A percentile compares a stretch with the other conserved stretches of the same genome.
phyloP scores from a whole-genome alignment of 179 eudicot species.

The Vitellaria paradoxa region DNA sequence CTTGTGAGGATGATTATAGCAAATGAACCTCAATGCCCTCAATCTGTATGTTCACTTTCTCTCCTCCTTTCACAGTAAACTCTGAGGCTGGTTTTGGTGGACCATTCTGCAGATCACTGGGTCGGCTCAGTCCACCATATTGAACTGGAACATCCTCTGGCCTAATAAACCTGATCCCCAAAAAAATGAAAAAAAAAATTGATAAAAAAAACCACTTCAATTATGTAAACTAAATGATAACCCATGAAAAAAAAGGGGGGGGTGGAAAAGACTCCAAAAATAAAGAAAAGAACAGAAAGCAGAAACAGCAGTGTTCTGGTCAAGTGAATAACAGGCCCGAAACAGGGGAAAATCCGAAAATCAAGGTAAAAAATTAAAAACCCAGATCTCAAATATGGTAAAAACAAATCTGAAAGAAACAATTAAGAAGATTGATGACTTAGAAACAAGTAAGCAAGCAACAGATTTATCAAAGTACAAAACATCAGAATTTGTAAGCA shows the following conservation, averaged over 20 bases:
- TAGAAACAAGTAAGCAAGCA: too few relatives aligned
- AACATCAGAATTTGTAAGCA: too few relatives aligned
- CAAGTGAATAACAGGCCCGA: too few relatives aligned
- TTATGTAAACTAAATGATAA: not conserved
- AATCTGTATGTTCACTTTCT: constrained; percentile 91
- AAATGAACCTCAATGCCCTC: constrained; percentile 89
- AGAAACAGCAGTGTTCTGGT: too few relatives aligned
- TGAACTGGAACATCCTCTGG: constrained; percentile 94
- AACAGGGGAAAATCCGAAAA: not conserved
- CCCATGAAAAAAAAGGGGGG: not conserved
- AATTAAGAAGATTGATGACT: not conserved
- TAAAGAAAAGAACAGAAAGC: not conserved
- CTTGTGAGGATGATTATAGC: not conserved
- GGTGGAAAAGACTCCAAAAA: too few relatives aligned
- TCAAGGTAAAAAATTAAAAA: not conserved
- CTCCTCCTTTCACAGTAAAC: constrained; percentile 89
- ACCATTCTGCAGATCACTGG: constrained; percentile 60
- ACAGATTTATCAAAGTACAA: too few relatives aligned
- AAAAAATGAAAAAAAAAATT: too few relatives aligned
- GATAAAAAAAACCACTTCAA: not conserved
- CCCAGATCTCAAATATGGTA: not conserved
- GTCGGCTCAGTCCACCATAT: constrained; percentile 87
- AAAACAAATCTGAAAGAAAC: not conserved
- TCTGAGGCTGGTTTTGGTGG: constrained; percentile 94
- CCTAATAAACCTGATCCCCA: constrained; percentile 59